These are phyloP conservation scores for Didymella glomerata DNA, from an alignment of 2,329 filamentous ascomycete species.

Conservation along the genomic window DNA sequence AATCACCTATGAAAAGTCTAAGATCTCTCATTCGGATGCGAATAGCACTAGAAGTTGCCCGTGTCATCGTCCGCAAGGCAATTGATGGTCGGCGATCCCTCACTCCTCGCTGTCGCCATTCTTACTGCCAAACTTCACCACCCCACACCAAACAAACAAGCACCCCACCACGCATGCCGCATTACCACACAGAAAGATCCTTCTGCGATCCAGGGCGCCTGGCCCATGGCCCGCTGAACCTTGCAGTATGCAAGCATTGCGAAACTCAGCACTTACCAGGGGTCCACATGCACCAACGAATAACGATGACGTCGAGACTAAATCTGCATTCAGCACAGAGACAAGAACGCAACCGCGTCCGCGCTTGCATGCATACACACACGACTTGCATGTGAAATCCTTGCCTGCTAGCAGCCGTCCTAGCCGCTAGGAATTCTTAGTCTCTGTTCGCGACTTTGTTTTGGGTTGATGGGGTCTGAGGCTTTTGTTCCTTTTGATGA, in stretches of 20 bases:
- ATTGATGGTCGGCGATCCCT: constrained; percentile 3
- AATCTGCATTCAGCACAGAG: constrained; percentile 17
- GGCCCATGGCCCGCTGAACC: constrained; percentile 8
- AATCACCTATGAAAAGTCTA: neutral
- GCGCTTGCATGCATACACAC: constrained; percentile 28
- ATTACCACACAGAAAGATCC: constrained; percentile 17
- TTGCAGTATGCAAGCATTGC: constrained; percentile 14
- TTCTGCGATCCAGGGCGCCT: constrained; percentile 6
- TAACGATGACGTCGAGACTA: constrained; percentile 48
- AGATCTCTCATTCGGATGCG: neutral
- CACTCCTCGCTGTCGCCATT: constrained; percentile 4
- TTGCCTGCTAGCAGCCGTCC: constrained; percentile 25
- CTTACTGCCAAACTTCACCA: constrained; percentile 2
- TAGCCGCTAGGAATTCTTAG: constrained; percentile 20
- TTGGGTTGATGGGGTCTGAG: constrained; percentile 10
- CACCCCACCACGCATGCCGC: constrained; percentile 20
- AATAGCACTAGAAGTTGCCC: neutral
- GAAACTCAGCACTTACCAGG: constrained; percentile 21
- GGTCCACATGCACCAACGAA: constrained; percentile 24
- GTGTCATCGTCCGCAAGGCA: neutral
- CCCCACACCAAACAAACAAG: constrained; percentile 23
- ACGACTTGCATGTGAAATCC: constrained; percentile 11
- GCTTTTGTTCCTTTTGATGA: constrained; percentile 21
- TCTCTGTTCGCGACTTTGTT: constrained; percentile 7
- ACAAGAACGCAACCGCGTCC: constrained; percentile 22